Evolutionary conservation across 768 basidiomycete species (phyloP).

Genomic region (Chlorophyllum brunneum): DNA sequence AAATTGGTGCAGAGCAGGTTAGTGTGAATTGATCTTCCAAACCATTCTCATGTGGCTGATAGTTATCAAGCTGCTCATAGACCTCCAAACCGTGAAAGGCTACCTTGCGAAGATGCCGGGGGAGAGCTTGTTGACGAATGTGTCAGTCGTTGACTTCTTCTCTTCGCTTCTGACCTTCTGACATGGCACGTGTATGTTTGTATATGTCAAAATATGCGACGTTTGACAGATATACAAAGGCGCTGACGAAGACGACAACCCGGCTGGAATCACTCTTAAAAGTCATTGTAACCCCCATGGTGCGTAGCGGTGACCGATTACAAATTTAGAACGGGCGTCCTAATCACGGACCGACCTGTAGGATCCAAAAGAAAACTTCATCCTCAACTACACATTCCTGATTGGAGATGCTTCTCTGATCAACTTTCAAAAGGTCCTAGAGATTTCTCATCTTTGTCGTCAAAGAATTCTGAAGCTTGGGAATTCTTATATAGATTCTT

Average conservation of each 20-base stretch:
- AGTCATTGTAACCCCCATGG: constrained; percentile 90
- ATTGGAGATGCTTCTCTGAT: constrained; percentile 94
- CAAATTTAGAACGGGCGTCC: background rate
- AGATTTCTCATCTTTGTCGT: background rate
- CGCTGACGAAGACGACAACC: constrained; percentile 75
- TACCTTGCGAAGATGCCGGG: constrained; percentile 84
- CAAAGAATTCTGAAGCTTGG: background rate
- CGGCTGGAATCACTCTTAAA: constrained; percentile 91
- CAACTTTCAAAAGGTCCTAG: constrained; percentile 91
- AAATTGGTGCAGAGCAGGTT: constrained; percentile 95
- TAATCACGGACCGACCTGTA: constrained; percentile 24
- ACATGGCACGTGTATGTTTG: constrained; percentile 2
- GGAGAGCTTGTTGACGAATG: constrained; percentile 51
- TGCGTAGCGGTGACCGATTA: constrained; percentile 32
- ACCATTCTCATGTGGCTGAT: background rate
- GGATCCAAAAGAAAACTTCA: constrained; percentile 93
- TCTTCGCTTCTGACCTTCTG: background rate
- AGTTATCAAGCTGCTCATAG: constrained; percentile 58
- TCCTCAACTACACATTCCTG: constrained; percentile 91
- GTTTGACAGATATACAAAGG: constrained; percentile 68
- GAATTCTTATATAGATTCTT: constrained; percentile 60
- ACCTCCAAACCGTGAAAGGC: constrained; percentile 82
- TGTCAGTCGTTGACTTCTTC: constrained; percentile 30
- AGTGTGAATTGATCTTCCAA: background rate
- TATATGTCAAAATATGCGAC: too few species aligned